Evolutionary conservation across 2,329 filamentous ascomycete genomes (phyloP), one percentile per base, ranked within the genome.

Genomic region (Fusarium equiseti): DNA sequence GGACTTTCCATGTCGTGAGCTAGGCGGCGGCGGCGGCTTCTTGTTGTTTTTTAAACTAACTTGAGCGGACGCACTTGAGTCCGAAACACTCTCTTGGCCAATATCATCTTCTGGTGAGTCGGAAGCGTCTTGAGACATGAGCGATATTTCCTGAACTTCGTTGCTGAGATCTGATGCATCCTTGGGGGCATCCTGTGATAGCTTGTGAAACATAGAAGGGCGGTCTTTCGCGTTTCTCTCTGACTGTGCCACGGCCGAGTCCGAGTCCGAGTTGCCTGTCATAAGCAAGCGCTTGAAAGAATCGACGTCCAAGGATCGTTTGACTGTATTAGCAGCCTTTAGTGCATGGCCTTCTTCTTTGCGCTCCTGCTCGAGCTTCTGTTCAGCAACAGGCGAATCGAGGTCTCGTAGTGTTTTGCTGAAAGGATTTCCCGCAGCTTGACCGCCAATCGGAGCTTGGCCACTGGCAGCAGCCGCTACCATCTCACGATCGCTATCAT

Each of bases 201-300:
- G 66, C 20, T 54, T 60, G 24, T 64, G 49, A 20, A 66, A 68
- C 18, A 63, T 44, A 40, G 69, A 73, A 16, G 73, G 72, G 4
- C 63, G 63, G 15, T 76, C 63, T 7, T 56, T 62, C 26, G 26
- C 43, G 10, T 55, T 58, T 40, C 50, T 68, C 13, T 57, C 58
- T 35, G 56, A 48, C 4, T 52, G 52, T 43, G 52, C 58, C 48
- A 50, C 54, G 42, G 58, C 31, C 43, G 56, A 54, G 45, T 67
- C 69, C 12, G 62, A 62, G 8, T 64, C 86, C 38, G 87, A 77
- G 73, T 89, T 88, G 22, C 93, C 93, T 0, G 92, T 96, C 81
- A 96, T 84, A 50, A 96, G 85, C 66, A 96, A 81, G 63, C 90
- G 87, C 76, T 90, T 90, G 81, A 96, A 96, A 10, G 92, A 90